Conservation (phyloP, 2,329 filamentous ascomycete species). For the Phyllachora maydis region DNA sequence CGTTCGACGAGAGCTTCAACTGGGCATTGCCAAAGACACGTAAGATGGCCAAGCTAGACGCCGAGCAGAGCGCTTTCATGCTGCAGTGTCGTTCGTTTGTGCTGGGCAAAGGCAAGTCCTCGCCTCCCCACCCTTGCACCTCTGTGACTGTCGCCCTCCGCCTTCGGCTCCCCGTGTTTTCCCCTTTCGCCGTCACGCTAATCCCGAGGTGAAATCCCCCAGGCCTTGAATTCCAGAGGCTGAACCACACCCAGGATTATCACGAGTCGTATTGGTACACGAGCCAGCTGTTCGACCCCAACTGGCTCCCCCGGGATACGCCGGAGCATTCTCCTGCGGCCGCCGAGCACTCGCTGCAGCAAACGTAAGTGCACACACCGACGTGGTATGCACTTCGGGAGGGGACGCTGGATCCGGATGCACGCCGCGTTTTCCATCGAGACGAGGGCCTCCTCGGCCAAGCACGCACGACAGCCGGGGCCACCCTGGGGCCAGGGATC, state of each 20-base stretch:
- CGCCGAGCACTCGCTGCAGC: no score
- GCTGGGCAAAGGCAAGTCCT: constrained; percentile 7
- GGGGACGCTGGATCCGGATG: no score
- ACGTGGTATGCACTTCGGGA: no score
- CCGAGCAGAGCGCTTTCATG: constrained; percentile 8
- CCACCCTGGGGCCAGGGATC: no score
- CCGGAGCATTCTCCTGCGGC: constrained; percentile 8
- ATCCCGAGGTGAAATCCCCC: background rate
- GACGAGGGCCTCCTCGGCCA: no score
- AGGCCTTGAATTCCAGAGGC: constrained; percentile 4
- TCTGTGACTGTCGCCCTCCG: background rate
- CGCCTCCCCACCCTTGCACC: no score
- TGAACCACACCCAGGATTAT: constrained; percentile 7
- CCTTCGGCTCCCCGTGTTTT: background rate
- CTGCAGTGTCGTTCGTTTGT: constrained; percentile 7
- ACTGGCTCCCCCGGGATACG: constrained; percentile 8
- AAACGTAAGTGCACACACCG: no score
- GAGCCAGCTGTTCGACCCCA: constrained; percentile 8
- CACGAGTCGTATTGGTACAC: constrained; percentile 8
- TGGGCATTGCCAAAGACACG: constrained; percentile 6
- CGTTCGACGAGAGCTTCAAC: constrained; percentile 8
- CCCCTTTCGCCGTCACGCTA: constrained; percentile 1
- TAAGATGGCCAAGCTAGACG: constrained; percentile 8
- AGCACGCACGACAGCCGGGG: no score
- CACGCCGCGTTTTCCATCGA: no score